Evolutionary conservation across 2,329 filamentous ascomycete species (phyloP).

Genomic region (Colletotrichum cuscutae): DNA sequence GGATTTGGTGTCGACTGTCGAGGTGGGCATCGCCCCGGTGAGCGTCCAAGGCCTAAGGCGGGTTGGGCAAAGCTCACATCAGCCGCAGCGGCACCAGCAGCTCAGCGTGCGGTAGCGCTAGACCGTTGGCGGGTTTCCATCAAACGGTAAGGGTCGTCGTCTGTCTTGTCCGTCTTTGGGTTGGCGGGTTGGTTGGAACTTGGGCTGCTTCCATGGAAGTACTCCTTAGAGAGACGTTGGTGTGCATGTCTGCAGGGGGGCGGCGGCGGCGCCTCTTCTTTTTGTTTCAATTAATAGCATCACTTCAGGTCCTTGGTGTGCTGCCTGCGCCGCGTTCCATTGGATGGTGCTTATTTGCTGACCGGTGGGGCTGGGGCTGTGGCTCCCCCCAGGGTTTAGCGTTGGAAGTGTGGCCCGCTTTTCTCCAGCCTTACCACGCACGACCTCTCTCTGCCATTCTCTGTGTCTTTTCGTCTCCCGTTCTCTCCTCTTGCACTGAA

Average conservation of each 20-base stretch:
- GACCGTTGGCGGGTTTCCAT: conserved; percentile 6
- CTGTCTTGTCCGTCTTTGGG: background rate
- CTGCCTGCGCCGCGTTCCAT: conserved; percentile 17
- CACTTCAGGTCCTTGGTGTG: background rate
- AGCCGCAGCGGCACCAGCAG: conserved; percentile 26
- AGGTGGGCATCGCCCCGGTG: conserved; percentile 7
- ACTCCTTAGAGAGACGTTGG: no score
- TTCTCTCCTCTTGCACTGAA: background rate
- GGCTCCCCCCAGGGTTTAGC: background rate
- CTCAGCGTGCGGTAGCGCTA: conserved; percentile 1
- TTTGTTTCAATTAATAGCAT: conserved; percentile 31
- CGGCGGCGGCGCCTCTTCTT: background rate
- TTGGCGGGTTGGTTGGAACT: background rate
- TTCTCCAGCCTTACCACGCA: conserved; percentile 25
- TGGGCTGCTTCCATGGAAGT: no score
- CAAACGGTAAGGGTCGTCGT: conserved; percentile 1
- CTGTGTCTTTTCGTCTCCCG: background rate
- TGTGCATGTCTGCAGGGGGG: conserved; percentile 15
- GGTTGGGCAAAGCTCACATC: background rate
- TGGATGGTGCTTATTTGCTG: conserved; percentile 19
- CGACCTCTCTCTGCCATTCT: background rate
- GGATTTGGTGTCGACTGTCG: background rate
- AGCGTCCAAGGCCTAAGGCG: background rate
- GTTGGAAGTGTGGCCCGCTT: background rate
- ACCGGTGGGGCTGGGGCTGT: conserved; percentile 18